A percentile compares a stretch with the other conserved stretches of the same genome.
phyloP scores from a whole-genome alignment of 2,329 filamentous ascomycete species.

The Venturia aucupariae region DNA sequence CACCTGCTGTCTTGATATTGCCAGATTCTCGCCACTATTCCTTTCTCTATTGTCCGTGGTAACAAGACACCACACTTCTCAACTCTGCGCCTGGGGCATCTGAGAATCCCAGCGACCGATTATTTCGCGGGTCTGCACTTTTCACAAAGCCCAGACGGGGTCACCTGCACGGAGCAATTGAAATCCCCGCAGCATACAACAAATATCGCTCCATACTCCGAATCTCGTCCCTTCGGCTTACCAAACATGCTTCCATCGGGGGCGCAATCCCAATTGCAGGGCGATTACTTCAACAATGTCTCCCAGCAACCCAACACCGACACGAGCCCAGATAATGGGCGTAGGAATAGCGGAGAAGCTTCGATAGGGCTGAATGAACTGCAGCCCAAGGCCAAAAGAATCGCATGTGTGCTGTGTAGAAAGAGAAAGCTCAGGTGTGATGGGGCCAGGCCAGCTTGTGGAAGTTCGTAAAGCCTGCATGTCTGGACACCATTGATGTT shows the following conservation, averaged over 20 bases:
- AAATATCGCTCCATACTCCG: neutral
- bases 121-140: neutral
- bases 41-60: neutral
- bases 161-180: constrained; percentile 6
- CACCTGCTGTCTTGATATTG: neutral
- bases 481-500: neutral
- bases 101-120: neutral
- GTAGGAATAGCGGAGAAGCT: constrained; percentile 26
- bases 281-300: constrained; percentile 50
- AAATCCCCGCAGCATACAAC: neutral
- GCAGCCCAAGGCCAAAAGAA: constrained; percentile 56
- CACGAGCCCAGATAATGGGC: neutral
- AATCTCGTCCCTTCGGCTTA: neutral
- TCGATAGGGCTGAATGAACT: constrained; percentile 49
- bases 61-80: neutral
- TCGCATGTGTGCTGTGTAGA: constrained; percentile 89
- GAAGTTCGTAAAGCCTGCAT: constrained; percentile 24
- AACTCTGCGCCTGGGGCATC: neutral
- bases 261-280: constrained; percentile 17
- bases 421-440: constrained; percentile 90
- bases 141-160: neutral
- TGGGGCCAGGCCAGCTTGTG: constrained; percentile 73
- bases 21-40: constrained; percentile 1
- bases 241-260: constrained; percentile 7
- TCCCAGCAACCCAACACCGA: constrained; percentile 35